phyloP scores from a whole-genome alignment of 768 basidiomycete genomes.

The Phanerochaete sordida region DNA sequence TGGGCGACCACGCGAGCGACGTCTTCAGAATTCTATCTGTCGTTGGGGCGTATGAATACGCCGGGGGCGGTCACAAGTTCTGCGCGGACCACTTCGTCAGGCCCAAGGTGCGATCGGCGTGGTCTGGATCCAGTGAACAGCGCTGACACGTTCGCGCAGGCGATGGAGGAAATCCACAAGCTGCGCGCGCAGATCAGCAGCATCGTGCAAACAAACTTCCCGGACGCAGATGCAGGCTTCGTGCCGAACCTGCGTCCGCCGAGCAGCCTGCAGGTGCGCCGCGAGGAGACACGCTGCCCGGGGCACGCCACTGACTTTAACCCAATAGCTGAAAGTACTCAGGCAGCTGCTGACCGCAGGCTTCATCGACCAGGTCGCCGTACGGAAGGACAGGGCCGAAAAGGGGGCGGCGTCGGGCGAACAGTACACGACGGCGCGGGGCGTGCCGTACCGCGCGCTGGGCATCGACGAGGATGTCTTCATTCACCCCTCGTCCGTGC shows the following conservation, averaged over 20 bases:
- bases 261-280: conserved; percentile 62
- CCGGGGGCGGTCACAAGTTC: conserved; percentile 75
- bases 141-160: conserved; percentile 41
- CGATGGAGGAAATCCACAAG: conserved; percentile 99
- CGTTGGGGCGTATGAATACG: conserved; percentile 95
- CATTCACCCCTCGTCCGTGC: conserved; percentile 6
- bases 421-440: conserved; percentile 72
- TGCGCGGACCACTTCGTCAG: conserved; percentile 89
- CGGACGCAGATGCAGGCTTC: conserved; percentile 57
- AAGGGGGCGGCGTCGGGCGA: conserved; percentile 54
- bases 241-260: conserved; percentile 72
- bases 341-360: conserved; percentile 84
- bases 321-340: conserved; percentile 77
- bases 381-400: conserved; percentile 79
- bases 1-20: conserved; percentile 83
- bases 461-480: conserved; percentile 77
- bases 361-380: conserved; percentile 94
- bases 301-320: not conserved
- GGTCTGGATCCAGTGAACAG: not conserved
- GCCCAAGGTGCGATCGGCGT: conserved; percentile 57
- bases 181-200: conserved; percentile 83
- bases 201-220: conserved; percentile 80
- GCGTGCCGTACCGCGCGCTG: conserved; percentile 79
- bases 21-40: conserved; percentile 86
- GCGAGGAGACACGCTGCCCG: conserved; percentile 6